Percentiles rank a stretch among this genome's conserved stretches.
Conservation (phyloP, 106 monocot genomes). For the Amphibolis antarctica region DNA sequence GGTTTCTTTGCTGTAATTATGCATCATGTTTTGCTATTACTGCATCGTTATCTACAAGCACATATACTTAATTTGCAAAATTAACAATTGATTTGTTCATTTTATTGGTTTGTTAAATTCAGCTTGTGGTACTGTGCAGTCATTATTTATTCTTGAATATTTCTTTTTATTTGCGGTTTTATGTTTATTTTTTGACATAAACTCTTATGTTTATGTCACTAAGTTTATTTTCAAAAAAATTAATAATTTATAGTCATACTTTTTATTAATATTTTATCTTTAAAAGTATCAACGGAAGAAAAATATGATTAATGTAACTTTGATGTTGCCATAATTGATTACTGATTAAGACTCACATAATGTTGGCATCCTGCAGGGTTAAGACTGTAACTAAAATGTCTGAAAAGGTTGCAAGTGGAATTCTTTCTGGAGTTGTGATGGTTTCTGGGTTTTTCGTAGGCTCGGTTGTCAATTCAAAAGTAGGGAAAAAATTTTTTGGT, state of each 20-base stretch:
- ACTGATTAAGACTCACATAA: not conserved
- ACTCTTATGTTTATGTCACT: too few relatives aligned
- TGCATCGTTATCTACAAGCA: too few relatives aligned
- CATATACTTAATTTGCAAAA: too few relatives aligned
- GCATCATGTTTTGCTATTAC: too few relatives aligned
- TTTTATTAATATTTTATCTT: not conserved
- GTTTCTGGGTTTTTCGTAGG: constrained; percentile 79
- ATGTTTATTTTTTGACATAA: too few relatives aligned
- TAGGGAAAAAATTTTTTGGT: constrained; percentile 68
- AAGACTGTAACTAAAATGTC: constrained; percentile 71
- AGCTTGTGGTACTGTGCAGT: not conserved
- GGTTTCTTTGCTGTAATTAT: too few relatives aligned
- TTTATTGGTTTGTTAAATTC: not conserved
- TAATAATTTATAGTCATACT: not conserved
- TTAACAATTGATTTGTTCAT: too few relatives aligned
- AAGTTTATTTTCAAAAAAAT: too few relatives aligned
- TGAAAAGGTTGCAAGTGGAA: constrained; percentile 46
- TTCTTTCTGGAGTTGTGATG: constrained; percentile 73
- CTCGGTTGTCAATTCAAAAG: constrained; percentile 64
- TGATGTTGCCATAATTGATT: not conserved
- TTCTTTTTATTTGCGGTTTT: not conserved
- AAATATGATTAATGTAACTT: too few relatives aligned
- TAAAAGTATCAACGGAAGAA: not conserved
- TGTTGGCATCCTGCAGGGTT: constrained; percentile 33
- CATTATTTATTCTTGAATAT: not conserved